Percentiles rank a stretch among this genome's conserved stretches.
phyloP scores from a whole-genome alignment of 148 eudicot genomes.

The Camellia japonica region DNA sequence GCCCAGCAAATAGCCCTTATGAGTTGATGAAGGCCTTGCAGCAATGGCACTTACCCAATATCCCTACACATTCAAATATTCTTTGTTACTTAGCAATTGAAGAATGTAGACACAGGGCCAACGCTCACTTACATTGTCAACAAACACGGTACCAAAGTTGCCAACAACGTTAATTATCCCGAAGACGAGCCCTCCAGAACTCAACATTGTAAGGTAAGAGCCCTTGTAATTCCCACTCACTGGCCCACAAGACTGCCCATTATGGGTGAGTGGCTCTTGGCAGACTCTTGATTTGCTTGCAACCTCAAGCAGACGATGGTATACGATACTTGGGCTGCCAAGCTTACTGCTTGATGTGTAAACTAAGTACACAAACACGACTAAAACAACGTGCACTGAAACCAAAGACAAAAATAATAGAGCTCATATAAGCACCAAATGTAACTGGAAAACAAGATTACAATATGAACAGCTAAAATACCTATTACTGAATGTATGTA shows the following conservation, averaged over 20 bases:
- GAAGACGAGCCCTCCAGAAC: conserved; percentile 85
- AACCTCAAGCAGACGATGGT: conserved; percentile 67
- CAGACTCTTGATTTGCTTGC: conserved; percentile 76
- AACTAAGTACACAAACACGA: conserved; percentile 86
- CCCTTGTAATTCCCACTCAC: conserved; percentile 80
- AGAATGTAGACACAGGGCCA: too few relatives aligned
- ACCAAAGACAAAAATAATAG: conserved; percentile 1
- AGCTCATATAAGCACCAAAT: conserved; percentile 8
- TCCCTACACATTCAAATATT: conserved; percentile 42
- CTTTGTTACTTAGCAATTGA: neutral
- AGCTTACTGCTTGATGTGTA: conserved; percentile 79
- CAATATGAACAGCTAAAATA: conserved; percentile 17
- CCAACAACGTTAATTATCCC: conserved; percentile 95
- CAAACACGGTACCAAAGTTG: conserved; percentile 94
- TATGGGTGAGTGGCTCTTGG: conserved; percentile 65
- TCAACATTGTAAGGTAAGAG: conserved; percentile 87
- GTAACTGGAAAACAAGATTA: neutral
- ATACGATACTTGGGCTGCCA: conserved; percentile 82
- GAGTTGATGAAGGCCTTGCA: conserved; percentile 95
- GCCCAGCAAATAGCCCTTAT: conserved; percentile 91
- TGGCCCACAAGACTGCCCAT: conserved; percentile 87
- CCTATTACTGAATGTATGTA: conserved; percentile 93
- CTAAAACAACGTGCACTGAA: conserved; percentile 87
- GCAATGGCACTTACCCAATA: conserved; percentile 99
- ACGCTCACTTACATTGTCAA: conserved; percentile 69